phyloP scores from a whole-genome alignment of 2,329 filamentous ascomycete species.

The Eutypella sp. region DNA sequence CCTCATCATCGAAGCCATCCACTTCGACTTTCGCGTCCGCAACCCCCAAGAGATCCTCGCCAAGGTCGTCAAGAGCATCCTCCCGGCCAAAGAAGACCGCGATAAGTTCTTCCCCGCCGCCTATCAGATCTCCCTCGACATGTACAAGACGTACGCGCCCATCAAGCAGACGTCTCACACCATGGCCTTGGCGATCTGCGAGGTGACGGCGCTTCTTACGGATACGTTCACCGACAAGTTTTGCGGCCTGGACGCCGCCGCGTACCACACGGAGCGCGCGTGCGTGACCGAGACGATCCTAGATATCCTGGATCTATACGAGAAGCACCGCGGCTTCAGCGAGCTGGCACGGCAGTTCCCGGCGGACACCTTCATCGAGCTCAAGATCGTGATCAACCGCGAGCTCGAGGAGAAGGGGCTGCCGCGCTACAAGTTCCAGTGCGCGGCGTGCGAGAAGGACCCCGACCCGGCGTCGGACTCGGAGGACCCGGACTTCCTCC shows the following conservation, averaged over 20 bases:
- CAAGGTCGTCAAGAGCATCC: conserved; percentile 65
- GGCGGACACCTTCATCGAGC: conserved; percentile 74
- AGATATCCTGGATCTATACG: conserved; percentile 88
- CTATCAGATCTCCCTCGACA: conserved; percentile 79
- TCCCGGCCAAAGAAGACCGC: conserved; percentile 39
- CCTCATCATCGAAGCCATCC: conserved; percentile 84
- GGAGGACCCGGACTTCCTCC: conserved; percentile 26
- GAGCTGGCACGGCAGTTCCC: conserved; percentile 68
- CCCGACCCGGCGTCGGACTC: conserved; percentile 23
- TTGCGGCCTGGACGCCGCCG: conserved; percentile 43
- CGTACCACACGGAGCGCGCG: conserved; percentile 41
- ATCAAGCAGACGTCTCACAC: conserved; percentile 86
- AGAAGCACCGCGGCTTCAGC: conserved; percentile 71
- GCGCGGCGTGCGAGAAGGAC: conserved; percentile 44
- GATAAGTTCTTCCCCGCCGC: conserved; percentile 60
- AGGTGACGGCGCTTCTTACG: conserved; percentile 70
- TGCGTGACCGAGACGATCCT: conserved; percentile 72
- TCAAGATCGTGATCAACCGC: conserved; percentile 82
- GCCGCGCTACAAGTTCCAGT: conserved; percentile 60
- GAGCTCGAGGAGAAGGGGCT: conserved; percentile 63
- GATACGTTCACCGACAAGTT: conserved; percentile 48
- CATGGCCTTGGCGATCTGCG: conserved; percentile 75
- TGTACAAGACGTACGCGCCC: conserved; percentile 90
- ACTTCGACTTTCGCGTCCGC: conserved; percentile 88
- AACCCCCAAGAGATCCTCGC: conserved; percentile 81